Evolutionary conservation across 257 asterid species (phyloP).

Genomic region (Paraleonurus japonicus): DNA sequence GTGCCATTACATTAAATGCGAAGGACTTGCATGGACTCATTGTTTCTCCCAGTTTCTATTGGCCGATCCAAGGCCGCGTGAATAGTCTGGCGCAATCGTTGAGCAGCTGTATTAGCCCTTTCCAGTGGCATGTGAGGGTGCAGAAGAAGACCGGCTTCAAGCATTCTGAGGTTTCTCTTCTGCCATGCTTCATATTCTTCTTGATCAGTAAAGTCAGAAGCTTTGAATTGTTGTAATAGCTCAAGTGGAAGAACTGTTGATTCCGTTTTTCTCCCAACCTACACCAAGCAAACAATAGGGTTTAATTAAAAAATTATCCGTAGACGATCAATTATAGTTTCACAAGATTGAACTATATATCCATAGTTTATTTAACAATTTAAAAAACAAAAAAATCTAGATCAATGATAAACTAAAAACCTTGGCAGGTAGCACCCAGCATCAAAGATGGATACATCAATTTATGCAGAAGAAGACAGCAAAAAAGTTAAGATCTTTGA

Average conservation of each 20-base stretch:
- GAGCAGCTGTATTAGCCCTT: conserved; percentile 66
- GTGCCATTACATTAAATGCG: conserved; percentile 82
- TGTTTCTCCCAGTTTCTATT: conserved; percentile 95
- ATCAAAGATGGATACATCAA: neutral
- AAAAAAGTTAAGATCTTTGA: conserved; percentile 12
- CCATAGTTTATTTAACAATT: neutral
- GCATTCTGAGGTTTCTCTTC: conserved; percentile 86
- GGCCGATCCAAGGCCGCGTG: conserved; percentile 80
- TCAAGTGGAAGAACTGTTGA: conserved; percentile 86
- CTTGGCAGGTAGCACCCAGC: conserved; percentile 19
- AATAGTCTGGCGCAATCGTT: conserved; percentile 73
- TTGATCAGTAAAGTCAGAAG: conserved; percentile 86
- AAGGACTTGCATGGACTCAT: conserved; percentile 95
- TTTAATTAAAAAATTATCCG: neutral
- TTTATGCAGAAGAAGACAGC: conserved; percentile 15
- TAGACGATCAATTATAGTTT: conserved; percentile 2
- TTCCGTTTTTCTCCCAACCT: conserved; percentile 88
- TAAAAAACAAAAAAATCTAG: conserved; percentile 5
- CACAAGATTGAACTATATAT: conserved; percentile 11
- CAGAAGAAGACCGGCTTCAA: conserved; percentile 91
- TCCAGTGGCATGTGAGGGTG: conserved; percentile 86
- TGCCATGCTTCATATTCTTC: conserved; percentile 90
- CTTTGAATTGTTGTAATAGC: conserved; percentile 95
- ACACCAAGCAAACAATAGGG: conserved; percentile 14
- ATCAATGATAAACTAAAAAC: neutral